Percentiles rank a stretch among this genome's conserved stretches.
phyloP scores from a whole-genome alignment of 2,329 filamentous ascomycete species.

The Curvularia spicifera region DNA sequence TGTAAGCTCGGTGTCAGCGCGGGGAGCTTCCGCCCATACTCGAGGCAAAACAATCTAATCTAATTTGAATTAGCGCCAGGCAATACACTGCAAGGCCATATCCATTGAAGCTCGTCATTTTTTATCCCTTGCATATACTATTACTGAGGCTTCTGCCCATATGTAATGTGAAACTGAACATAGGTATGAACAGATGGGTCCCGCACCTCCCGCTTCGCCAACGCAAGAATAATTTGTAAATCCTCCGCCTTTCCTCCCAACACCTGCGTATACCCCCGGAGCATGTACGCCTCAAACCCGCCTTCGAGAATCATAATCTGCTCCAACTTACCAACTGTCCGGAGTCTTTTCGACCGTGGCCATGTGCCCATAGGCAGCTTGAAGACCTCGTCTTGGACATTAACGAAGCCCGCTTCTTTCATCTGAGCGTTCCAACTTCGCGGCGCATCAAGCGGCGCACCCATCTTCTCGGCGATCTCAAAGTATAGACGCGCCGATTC shows the following conservation, averaged over 20 bases:
- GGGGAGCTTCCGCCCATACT: neutral
- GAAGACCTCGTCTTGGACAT: conserved; percentile 47
- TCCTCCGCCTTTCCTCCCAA: conserved; percentile 23
- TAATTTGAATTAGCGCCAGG: neutral
- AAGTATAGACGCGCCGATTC: conserved; percentile 29
- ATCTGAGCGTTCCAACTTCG: conserved; percentile 43
- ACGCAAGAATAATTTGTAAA: conserved; percentile 25
- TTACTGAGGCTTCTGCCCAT: conserved; percentile 24
- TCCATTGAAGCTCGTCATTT: neutral
- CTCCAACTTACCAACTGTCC: conserved; percentile 28
- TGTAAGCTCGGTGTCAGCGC: neutral
- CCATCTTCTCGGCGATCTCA: conserved; percentile 32
- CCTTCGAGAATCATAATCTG: conserved; percentile 34
- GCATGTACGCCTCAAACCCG: conserved; percentile 35
- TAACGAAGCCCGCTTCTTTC: conserved; percentile 51
- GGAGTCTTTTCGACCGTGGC: conserved; percentile 35
- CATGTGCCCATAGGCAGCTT: conserved; percentile 39
- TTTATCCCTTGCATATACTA: neutral
- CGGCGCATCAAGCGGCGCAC: conserved; percentile 44
- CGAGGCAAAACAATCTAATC: neutral
- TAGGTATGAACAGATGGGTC: conserved; percentile 33
- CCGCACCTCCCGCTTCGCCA: conserved; percentile 30
- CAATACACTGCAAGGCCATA: neutral
- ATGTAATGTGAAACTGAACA: conserved; percentile 34
- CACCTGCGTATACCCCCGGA: conserved; percentile 32